A percentile compares a stretch with the other conserved stretches of the same genome.
phyloP scores from a whole-genome alignment of 495 filamentous ascomycete genomes.

The Platismatia glauca region DNA sequence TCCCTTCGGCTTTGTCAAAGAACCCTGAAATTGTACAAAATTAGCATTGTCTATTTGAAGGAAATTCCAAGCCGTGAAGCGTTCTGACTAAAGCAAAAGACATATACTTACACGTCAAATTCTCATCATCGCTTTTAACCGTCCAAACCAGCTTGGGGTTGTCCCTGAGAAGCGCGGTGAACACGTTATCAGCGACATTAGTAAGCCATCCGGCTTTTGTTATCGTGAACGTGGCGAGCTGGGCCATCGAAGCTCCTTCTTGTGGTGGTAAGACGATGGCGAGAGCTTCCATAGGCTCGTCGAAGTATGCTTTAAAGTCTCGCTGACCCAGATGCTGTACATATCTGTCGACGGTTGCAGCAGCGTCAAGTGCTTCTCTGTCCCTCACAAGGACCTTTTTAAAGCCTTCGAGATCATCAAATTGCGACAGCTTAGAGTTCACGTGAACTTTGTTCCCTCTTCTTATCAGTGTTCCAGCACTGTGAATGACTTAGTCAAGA shows the following conservation, averaged over 20 bases:
- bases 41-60: neutral
- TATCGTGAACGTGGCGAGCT: conserved; percentile 87
- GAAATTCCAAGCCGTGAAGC: neutral
- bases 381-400: conserved; percentile 80
- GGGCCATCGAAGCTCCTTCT: conserved; percentile 48
- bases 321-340: conserved; percentile 64
- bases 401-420: conserved; percentile 65
- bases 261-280: conserved; percentile 79
- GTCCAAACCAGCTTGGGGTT: conserved; percentile 90
- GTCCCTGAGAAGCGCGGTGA: conserved; percentile 86
- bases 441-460: conserved; percentile 84
- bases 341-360: conserved; percentile 77
- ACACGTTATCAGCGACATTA: conserved; percentile 96
- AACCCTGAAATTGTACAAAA: conserved; percentile 42
- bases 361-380: conserved; percentile 74
- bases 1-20: conserved; percentile 94
- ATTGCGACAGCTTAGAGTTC: conserved; percentile 63
- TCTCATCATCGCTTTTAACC: conserved; percentile 95
- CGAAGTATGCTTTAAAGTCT: conserved; percentile 88
- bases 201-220: conserved; percentile 93
- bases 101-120: conserved; percentile 58
- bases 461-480: conserved; percentile 84
- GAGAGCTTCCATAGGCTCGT: conserved; percentile 92
- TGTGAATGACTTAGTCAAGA: conserved; percentile 77
- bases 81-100: neutral